phyloP scores from a whole-genome alignment of 306 rosid genomes.

The Cicer judaicum region DNA sequence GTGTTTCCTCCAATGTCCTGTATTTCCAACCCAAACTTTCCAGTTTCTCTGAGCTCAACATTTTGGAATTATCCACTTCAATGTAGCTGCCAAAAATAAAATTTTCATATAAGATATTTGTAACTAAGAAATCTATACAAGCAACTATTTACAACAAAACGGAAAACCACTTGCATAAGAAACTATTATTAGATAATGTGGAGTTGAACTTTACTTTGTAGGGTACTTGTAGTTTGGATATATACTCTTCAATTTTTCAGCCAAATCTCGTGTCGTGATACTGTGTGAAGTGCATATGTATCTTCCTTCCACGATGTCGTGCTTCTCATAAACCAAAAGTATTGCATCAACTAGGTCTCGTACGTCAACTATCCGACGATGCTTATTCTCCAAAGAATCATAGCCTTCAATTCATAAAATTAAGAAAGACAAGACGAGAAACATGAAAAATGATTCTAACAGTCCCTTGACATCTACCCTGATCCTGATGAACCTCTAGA shows the following conservation, averaged over 20 bases:
- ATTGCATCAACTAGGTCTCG: conserved; percentile 64
- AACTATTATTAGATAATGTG: neutral
- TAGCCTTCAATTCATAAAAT: conserved; percentile 49
- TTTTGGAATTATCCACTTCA: conserved; percentile 40
- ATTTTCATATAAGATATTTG: neutral
- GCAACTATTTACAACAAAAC: no score
- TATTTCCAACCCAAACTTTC: conserved; percentile 63
- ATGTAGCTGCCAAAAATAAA: conserved; percentile 46
- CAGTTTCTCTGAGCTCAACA: conserved; percentile 61
- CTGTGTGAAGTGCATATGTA: conserved; percentile 58
- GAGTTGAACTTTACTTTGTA: conserved; percentile 56
- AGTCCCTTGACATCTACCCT: neutral
- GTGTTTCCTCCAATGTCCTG: conserved; percentile 64
- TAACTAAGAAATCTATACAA: neutral
- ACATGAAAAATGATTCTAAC: neutral
- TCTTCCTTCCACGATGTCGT: conserved; percentile 69
- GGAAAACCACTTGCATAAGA: no score
- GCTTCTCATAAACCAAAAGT: conserved; percentile 69
- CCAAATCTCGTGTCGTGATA: conserved; percentile 48
- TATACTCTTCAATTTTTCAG: conserved; percentile 58
- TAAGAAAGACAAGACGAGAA: neutral
- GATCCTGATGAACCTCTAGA: no score
- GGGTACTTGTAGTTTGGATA: conserved; percentile 71
- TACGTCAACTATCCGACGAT: conserved; percentile 45
- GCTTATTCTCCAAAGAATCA: conserved; percentile 63